These are phyloP conservation scores for Neolentinus lepideus DNA, from an alignment of 1,284 basidiomycete genomes.

Conservation along the genomic window DNA sequence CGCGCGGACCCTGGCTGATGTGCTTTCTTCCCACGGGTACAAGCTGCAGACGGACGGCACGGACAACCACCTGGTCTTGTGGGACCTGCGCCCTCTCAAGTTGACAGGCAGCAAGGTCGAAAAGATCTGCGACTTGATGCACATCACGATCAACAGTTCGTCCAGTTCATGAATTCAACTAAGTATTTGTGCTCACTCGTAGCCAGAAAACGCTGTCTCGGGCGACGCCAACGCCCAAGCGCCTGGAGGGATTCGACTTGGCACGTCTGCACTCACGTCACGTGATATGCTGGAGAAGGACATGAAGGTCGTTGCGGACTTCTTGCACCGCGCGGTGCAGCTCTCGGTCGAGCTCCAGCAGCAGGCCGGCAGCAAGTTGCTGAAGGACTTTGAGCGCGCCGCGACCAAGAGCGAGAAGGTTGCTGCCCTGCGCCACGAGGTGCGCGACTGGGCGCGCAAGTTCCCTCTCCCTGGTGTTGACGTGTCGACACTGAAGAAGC, in stretches of 20 bases:
- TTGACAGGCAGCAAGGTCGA: conserved; percentile 97
- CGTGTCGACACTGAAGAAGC: conserved; percentile 50
- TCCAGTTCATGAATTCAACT: too few relatives aligned
- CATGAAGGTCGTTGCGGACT: conserved; percentile 82
- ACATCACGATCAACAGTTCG: conserved; percentile 93
- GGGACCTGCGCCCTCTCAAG: conserved; percentile 94
- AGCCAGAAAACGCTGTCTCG: conserved; percentile 95
- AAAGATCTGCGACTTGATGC: conserved; percentile 95
- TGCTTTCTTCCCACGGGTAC: conserved; percentile 77
- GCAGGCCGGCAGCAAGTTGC: conserved; percentile 90
- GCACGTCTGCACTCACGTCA: conserved; percentile 91
- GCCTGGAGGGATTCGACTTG: conserved; percentile 96
- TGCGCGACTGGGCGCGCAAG: conserved; percentile 71
- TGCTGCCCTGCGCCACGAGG: conserved; percentile 66
- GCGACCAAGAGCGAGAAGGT: conserved; percentile 73
- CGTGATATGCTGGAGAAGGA: conserved; percentile 90
- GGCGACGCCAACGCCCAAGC: conserved; percentile 94
- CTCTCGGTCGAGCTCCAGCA: conserved; percentile 85
- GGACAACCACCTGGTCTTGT: conserved; percentile 97
- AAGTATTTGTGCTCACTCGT: too few relatives aligned
- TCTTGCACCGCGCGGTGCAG: conserved; percentile 91
- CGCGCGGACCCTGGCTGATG: conserved; percentile 67
- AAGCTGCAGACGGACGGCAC: conserved; percentile 96
- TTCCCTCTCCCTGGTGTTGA: conserved; percentile 96
- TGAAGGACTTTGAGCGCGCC: conserved; percentile 92